Conservation (phyloP, 768 basidiomycete species). For the Russula abietina region DNA sequence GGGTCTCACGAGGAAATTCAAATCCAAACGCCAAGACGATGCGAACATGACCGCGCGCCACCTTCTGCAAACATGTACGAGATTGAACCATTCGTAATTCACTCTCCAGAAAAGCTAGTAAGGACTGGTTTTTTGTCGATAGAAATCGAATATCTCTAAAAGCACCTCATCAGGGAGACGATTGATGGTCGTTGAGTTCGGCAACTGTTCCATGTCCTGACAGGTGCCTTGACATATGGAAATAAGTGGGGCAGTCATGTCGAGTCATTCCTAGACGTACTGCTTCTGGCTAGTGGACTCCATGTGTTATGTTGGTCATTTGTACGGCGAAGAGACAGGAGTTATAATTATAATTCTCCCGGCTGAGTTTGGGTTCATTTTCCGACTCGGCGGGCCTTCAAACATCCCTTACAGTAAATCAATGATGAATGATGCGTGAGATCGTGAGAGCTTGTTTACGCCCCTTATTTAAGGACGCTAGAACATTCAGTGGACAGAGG, state of each 20-base stretch:
- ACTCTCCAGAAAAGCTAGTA: neutral
- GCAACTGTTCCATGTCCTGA: too few relatives aligned
- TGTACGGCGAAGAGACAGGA: too few relatives aligned
- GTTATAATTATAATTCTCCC: too few relatives aligned
- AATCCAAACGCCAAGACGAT: neutral
- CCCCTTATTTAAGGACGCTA: too few relatives aligned
- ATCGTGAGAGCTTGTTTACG: too few relatives aligned
- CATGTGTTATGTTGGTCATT: too few relatives aligned
- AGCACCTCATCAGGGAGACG: neutral
- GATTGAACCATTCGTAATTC: constrained; percentile 24
- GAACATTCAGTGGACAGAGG: too few relatives aligned
- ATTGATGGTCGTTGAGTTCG: neutral
- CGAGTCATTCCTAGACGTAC: neutral
- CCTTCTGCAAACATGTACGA: constrained; percentile 4
- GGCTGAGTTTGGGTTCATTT: too few relatives aligned
- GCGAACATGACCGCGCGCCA: constrained; percentile 1
- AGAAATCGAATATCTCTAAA: neutral
- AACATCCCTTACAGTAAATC: too few relatives aligned
- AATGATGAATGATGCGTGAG: too few relatives aligned
- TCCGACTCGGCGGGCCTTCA: too few relatives aligned
- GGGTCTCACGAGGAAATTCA: neutral
- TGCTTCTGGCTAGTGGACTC: too few relatives aligned
- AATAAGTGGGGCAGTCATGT: neutral
- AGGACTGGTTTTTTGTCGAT: neutral
- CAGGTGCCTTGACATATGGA: neutral